Base-by-base conservation (phyloP, 768 basidiomycete species). In the Harrya chromipes region DNA sequence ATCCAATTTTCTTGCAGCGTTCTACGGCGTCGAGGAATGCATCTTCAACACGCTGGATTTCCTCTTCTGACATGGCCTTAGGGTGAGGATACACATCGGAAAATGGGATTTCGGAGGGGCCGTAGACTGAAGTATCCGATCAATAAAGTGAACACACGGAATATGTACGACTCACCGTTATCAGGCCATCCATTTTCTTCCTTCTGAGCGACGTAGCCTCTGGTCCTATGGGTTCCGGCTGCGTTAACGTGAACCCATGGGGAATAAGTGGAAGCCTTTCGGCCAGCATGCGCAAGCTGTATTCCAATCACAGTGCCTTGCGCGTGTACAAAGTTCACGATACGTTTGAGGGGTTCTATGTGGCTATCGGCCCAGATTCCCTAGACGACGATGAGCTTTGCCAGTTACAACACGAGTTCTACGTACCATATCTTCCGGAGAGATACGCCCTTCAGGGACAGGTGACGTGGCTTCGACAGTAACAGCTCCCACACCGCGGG, bases 321-420 rank as follows among this genome's bases (percentile, higher is more conserved):
- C 0, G 79, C 70, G 58, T 90, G 87, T 14, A 75, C 75, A 60
- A 92, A 91, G 49, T 87, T 74, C 43, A 89, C 84, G 47, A 92
- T 82, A 26, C 82, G 77, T 60, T 80, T 81, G 34, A 89, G 67
- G 13, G 84, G 81, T 27, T 74, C 78, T 38, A 90, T 84, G 46
- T 93, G 92, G 3, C 75, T 75, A 62, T 93, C 89, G 2, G 73
- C 67, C 90, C 90, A 93, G 19, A 93, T 68, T 1, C 83, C 84
- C 77, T 82, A 45, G 1, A 50, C 24, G 10, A 12, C 14, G 33
- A 42, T 45, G 26, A 47, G 35, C 14, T 33, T 40, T 20, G 35
- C 36, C 21, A 13, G 17, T 12, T 16, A 24, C 16, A 3, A 45
- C 10, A 41, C 12, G 40, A 20, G n/a, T 19, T 2, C 50, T 59